Evolutionary conservation across 805 yeast species (phyloP).

Genomic region (Suhomyces sp.): DNA sequence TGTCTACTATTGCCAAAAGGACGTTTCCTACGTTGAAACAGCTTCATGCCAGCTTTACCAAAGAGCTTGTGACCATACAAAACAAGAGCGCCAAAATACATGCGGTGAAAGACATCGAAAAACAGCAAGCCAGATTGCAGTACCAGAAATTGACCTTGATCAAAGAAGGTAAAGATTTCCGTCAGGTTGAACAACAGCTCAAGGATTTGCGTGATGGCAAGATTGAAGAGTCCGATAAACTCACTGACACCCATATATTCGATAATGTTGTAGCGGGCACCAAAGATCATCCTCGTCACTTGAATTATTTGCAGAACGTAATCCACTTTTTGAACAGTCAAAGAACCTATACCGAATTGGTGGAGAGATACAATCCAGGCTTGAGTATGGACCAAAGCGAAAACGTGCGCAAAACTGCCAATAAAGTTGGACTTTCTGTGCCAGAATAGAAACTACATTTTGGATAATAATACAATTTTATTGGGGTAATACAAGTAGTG

Average conservation of each 20-base stretch:
- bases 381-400: slow-evolving; percentile 74
- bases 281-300: slow-evolving; percentile 9
- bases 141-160: slow-evolving; percentile 48
- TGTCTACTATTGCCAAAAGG: slow-evolving; percentile 3
- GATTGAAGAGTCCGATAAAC: slow-evolving; percentile 5
- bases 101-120: slow-evolving; percentile 38
- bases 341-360: slow-evolving; percentile 69
- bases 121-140: slow-evolving; percentile 43
- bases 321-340: slow-evolving; percentile 66
- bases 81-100: slow-evolving; percentile 36
- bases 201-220: slow-evolving; percentile 9
- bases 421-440: slow-evolving; percentile 74
- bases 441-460: slow-evolving; percentile 22
- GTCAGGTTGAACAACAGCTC: slow-evolving; percentile 30
- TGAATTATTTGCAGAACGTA: slow-evolving; percentile 54
- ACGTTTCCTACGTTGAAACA: slow-evolving; percentile 10
- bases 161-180: slow-evolving; percentile 32
- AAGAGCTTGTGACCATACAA: slow-evolving; percentile 40
- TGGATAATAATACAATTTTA: not conserved
- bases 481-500: not conserved
- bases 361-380: slow-evolving; percentile 87
- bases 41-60: slow-evolving; percentile 25
- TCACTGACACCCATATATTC: slow-evolving; percentile 1
- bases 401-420: slow-evolving; percentile 74
- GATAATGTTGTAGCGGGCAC: slow-evolving; percentile 10